Evolutionary conservation across 148 eudicot species (phyloP).

Genomic region (Euryodendron excelsum): DNA sequence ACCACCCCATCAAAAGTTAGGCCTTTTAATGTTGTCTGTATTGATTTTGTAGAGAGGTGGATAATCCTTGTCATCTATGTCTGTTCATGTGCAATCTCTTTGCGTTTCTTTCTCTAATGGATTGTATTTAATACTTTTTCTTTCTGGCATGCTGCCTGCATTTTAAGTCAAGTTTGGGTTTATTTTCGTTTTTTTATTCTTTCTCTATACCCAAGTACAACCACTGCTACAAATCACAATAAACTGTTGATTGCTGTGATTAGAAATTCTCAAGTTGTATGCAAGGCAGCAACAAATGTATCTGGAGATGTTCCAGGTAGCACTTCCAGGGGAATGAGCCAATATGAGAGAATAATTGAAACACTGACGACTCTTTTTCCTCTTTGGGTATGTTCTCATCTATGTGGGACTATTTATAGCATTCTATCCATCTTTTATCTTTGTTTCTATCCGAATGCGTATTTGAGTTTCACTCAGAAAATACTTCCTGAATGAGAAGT

Average conservation of each 20-base stretch:
- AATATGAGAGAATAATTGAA: constrained; percentile 86
- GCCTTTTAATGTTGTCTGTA: background rate
- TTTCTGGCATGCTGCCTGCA: background rate
- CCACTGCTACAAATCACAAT: too few species aligned
- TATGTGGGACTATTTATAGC: too few species aligned
- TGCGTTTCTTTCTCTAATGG: background rate
- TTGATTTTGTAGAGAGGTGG: too few species aligned
- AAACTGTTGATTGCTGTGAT: constrained; percentile 17
- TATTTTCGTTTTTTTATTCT: too few species aligned
- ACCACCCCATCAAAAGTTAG: background rate
- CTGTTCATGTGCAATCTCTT: background rate
- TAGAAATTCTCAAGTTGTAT: constrained; percentile 53
- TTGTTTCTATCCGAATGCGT: background rate
- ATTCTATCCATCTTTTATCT: too few species aligned
- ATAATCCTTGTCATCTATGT: too few species aligned
- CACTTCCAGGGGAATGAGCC: constrained; percentile 50
- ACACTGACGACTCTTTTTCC: constrained; percentile 95
- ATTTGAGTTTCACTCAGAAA: background rate
- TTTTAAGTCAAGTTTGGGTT: background rate
- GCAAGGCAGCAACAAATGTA: constrained; percentile 77
- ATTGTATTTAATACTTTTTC: background rate
- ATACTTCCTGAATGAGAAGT: background rate
- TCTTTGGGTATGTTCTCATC: constrained; percentile 68
- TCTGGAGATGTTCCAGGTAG: constrained; percentile 72
- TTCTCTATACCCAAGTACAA: too few species aligned